Percentiles rank a stretch among this genome's conserved stretches.
phyloP scores from a whole-genome alignment of 83 land plant species.

The Thuja plicata region DNA sequence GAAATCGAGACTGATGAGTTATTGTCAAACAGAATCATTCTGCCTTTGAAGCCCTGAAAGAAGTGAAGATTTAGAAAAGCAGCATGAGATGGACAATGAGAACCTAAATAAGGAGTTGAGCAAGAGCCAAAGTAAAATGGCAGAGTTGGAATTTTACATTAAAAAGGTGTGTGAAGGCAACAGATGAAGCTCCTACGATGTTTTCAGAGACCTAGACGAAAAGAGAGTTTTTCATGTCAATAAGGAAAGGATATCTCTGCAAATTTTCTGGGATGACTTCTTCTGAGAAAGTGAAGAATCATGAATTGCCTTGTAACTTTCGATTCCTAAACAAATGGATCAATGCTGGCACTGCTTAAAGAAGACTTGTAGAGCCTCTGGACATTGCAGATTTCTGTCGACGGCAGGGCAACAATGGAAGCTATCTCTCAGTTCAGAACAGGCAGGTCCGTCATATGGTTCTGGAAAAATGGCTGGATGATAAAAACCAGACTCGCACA shows the following conservation, averaged over 20 bases:
- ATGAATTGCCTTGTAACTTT: constrained; percentile 44
- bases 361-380: constrained; percentile 58
- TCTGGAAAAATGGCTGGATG: constrained; percentile 49
- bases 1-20: neutral
- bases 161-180: constrained; percentile 27
- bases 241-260: constrained; percentile 30
- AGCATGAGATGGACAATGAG: constrained; percentile 30
- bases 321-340: constrained; percentile 39
- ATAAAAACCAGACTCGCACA: constrained; percentile 8
- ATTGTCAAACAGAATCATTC: neutral
- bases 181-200: constrained; percentile 43
- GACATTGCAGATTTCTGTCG: constrained; percentile 67
- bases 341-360: constrained; percentile 51
- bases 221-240: constrained; percentile 24
- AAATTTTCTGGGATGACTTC: constrained; percentile 38
- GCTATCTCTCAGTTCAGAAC: constrained; percentile 31
- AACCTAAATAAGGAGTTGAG: constrained; percentile 31
- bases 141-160: constrained; percentile 55
- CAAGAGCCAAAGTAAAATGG: constrained; percentile 23
- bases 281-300: constrained; percentile 30
- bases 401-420: constrained; percentile 17
- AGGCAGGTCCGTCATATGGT: constrained; percentile 36
- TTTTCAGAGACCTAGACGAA: constrained; percentile 25
- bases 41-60: neutral
- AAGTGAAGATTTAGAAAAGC: constrained; percentile 9